Conservation (phyloP, 192 early-diverging fungal genomes). For the Funneliformis mosseae region DNA sequence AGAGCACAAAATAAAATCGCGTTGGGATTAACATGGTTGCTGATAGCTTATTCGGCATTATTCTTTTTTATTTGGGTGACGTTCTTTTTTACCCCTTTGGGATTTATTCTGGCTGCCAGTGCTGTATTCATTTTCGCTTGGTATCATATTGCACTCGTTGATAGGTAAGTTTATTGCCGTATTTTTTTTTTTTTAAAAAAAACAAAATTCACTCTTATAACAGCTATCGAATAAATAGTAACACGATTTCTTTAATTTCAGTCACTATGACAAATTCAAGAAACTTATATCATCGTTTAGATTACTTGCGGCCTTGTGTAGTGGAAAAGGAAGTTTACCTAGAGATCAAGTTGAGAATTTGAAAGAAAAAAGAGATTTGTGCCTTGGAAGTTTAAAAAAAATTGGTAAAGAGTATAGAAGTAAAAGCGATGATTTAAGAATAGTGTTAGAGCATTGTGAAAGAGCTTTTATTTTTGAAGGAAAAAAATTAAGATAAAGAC, state of each 20-base stretch:
- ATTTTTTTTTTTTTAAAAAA: background rate
- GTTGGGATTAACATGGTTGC: conserved; percentile 39
- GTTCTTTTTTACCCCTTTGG: conserved; percentile 41
- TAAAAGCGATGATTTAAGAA: conserved; percentile 32
- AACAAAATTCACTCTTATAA: no score
- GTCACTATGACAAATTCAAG: conserved; percentile 33
- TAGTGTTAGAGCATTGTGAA: conserved; percentile 13
- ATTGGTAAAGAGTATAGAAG: conserved; percentile 18
- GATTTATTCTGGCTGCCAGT: conserved; percentile 36
- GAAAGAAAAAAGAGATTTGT: background rate
- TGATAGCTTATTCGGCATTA: conserved; percentile 38
- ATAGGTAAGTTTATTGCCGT: conserved; percentile 15
- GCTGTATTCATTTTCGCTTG: conserved; percentile 42
- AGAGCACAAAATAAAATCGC: conserved; percentile 54
- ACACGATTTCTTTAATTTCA: background rate
- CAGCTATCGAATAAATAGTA: background rate
- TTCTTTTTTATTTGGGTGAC: conserved; percentile 46
- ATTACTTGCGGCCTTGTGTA: conserved; percentile 10
- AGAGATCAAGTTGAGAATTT: conserved; percentile 13
- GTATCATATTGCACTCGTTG: conserved; percentile 44
- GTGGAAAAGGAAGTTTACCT: conserved; percentile 17
- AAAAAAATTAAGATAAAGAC: background rate
- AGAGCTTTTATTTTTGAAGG: background rate
- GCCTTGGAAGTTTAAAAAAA: background rate
- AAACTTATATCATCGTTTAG: conserved; percentile 28